Evolutionary conservation across 257 asterid species (phyloP).

Genomic region (Echites panduratus): DNA sequence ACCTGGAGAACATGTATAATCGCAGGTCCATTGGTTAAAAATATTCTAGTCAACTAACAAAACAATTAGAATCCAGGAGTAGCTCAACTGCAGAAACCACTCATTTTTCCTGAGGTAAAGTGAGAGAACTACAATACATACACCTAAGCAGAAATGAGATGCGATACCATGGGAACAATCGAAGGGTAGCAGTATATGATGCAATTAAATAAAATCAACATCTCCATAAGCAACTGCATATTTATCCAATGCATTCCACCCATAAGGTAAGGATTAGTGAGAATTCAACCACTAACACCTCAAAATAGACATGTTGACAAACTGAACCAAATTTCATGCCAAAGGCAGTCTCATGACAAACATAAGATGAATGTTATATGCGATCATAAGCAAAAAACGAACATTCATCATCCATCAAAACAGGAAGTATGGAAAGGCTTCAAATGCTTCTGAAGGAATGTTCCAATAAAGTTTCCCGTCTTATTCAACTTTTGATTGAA

Average conservation of each 20-base stretch:
- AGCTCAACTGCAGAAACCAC: not conserved
- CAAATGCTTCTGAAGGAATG: not conserved
- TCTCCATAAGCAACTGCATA: not conserved
- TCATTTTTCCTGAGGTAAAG: not conserved
- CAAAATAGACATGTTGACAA: too few species aligned
- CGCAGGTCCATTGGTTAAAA: not conserved
- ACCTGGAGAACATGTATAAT: not conserved
- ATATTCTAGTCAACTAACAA: not conserved
- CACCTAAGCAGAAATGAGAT: not conserved
- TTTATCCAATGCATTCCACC: not conserved
- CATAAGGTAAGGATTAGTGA: not conserved
- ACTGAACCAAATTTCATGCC: not conserved
- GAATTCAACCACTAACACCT: not conserved
- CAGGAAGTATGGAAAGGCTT: not conserved
- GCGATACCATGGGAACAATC: not conserved
- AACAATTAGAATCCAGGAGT: not conserved
- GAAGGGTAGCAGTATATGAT: not conserved
- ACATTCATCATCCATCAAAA: not conserved
- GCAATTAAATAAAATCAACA: not conserved
- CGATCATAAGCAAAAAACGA: not conserved
- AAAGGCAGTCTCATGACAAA: not conserved
- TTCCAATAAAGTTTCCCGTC: not conserved
- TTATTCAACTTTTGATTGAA: not conserved
- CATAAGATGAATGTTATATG: not conserved
- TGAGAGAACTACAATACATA: not conserved